These are phyloP conservation scores for Diaporthe citri DNA, from an alignment of 2,329 filamentous ascomycete species.

Conservation along the genomic window DNA sequence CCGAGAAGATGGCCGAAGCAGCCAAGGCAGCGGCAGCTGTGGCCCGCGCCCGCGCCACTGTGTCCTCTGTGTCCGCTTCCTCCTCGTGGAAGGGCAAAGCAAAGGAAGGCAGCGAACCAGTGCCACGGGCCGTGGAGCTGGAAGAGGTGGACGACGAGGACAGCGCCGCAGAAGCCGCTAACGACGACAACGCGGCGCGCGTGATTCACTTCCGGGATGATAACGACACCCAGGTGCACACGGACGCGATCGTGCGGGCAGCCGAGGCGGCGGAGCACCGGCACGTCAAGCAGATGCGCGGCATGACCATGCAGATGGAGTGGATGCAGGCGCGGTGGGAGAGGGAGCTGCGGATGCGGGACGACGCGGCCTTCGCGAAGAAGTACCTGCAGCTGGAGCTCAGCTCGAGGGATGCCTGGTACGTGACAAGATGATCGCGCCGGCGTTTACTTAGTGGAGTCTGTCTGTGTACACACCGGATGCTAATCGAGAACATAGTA, in stretches of 20 bases:
- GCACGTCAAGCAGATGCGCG: slow-evolving; percentile 82
- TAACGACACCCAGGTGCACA: slow-evolving; percentile 61
- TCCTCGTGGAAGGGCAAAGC: slow-evolving; percentile 36
- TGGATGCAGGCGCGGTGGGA: slow-evolving; percentile 87
- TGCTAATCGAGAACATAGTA: slow-evolving; percentile 66
- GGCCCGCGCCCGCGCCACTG: slow-evolving; percentile 38
- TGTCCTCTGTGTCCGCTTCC: slow-evolving; percentile 27
- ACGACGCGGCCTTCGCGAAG: slow-evolving; percentile 88
- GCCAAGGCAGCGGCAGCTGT: slow-evolving; percentile 43
- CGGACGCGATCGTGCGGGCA: slow-evolving; percentile 70
- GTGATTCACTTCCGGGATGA: slow-evolving; percentile 42
- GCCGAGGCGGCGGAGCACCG: slow-evolving; percentile 74
- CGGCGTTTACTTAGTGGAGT: slow-evolving; percentile 21
- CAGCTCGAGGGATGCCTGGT: slow-evolving; percentile 91
- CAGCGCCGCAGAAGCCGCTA: slow-evolving; percentile 3
- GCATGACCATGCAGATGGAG: slow-evolving; percentile 88
- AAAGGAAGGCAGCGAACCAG: slow-evolving; percentile 20
- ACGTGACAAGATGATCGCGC: slow-evolving; percentile 57
- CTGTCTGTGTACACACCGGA: neutral
- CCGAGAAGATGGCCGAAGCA: slow-evolving; percentile 48
- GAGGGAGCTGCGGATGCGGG: slow-evolving; percentile 84
- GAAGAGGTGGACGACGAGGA: slow-evolving; percentile 39
- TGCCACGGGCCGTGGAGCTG: slow-evolving; percentile 46
- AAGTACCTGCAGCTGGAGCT: slow-evolving; percentile 83
- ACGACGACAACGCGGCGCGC: slow-evolving; percentile 39